Percentiles rank a stretch among this genome's conserved stretches.
These are phyloP conservation scores for Lepidopterella palustris DNA, from an alignment of 495 filamentous ascomycete species.

Conservation along the genomic window DNA sequence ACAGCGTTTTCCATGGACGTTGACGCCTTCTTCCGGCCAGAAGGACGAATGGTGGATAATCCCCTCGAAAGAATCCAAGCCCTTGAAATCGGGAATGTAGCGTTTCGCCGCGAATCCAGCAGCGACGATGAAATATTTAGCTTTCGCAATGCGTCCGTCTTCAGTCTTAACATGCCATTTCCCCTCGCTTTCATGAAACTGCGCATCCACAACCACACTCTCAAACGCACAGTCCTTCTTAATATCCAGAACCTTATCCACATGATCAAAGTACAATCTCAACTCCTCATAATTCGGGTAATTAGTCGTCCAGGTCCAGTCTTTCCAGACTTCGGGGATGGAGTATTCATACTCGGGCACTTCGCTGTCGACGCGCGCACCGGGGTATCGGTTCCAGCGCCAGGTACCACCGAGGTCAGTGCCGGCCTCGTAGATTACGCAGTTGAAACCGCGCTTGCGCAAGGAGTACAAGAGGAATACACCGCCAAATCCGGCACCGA, in stretches of 20 bases:
- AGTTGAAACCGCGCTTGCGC: conserved; percentile 28
- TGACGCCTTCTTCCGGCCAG: conserved; percentile 50
- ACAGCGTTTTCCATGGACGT: conserved; percentile 45
- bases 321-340: conserved; percentile 36
- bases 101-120: conserved; percentile 43
- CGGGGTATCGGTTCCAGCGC: conserved; percentile 27
- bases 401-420: conserved; percentile 28
- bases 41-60: conserved; percentile 50
- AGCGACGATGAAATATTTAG: conserved; percentile 46
- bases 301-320: conserved; percentile 48
- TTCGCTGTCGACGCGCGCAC: conserved; percentile 41
- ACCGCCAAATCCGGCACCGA: conserved; percentile 43
- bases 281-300: conserved; percentile 50
- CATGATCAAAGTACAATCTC: conserved; percentile 49
- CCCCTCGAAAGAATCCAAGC: conserved; percentile 50
- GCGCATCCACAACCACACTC: conserved; percentile 43
- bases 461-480: conserved; percentile 18
- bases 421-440: conserved; percentile 29
- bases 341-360: conserved; percentile 40
- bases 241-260: conserved; percentile 46
- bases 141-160: conserved; percentile 41
- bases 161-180: conserved; percentile 46
- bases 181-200: conserved; percentile 38
- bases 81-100: conserved; percentile 45
- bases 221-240: conserved; percentile 49